Percentiles rank a stretch among this genome's conserved stretches.
phyloP scores from a whole-genome alignment of 495 filamentous ascomycete species.

The Neurospora sp. region DNA sequence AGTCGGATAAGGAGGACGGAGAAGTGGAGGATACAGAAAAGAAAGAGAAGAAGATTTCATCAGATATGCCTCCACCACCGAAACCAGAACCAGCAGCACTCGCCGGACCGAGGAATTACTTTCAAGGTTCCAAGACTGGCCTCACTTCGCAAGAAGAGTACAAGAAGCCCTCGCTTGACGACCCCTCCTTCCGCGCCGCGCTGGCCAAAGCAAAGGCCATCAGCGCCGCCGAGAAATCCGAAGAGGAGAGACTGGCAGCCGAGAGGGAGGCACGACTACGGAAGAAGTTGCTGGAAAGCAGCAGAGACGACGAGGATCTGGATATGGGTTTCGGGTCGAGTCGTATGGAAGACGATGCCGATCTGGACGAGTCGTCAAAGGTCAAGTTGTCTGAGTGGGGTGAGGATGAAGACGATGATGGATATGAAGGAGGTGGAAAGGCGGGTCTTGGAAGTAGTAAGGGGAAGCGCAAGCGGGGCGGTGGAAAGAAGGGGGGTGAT shows the following conservation, averaged over 20 bases:
- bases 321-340: constrained; percentile 89
- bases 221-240: constrained; percentile 37
- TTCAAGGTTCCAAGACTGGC: constrained; percentile 40
- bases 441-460: constrained; percentile 38
- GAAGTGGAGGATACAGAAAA: constrained; percentile 8
- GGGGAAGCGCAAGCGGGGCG: constrained; percentile 64
- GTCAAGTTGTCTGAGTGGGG: constrained; percentile 61
- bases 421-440: constrained; percentile 40
- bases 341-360: constrained; percentile 70
- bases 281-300: constrained; percentile 64
- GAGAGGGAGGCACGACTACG: constrained; percentile 53
- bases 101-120: constrained; percentile 45
- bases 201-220: constrained; percentile 75
- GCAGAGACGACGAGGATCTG: constrained; percentile 83
- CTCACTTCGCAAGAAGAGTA: constrained; percentile 34
- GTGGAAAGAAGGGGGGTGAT: constrained; percentile 82
- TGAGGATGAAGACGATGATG: constrained; percentile 43
- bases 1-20: constrained; percentile 22
- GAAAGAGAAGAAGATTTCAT: constrained; percentile 7
- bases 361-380: constrained; percentile 40
- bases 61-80: constrained; percentile 35
- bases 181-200: constrained; percentile 73
- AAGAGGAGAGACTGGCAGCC: constrained; percentile 36
- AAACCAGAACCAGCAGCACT: constrained; percentile 11
- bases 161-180: constrained; percentile 48